Base-by-base conservation (phyloP, 169 alveolate species). In the Cryptosporidium felis region DNA sequence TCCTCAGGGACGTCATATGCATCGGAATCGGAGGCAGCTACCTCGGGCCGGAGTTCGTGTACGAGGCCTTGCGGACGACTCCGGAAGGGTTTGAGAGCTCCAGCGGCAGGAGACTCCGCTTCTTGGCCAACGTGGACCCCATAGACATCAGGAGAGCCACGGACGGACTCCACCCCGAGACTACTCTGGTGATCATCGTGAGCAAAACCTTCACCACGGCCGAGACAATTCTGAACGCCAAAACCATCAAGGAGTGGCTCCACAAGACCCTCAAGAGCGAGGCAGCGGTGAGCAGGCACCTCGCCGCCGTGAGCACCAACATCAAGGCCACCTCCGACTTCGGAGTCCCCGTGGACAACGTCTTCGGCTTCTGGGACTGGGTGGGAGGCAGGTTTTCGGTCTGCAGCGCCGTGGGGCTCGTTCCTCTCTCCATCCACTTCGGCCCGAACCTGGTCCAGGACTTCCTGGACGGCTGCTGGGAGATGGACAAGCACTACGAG, bases 151-250 rank as follows among this genome's bases (percentile, higher is more conserved):
- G 91, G 32, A 92, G 98, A 62, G 98, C 97, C 38, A 65, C 95
- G 4, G 94, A 93, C 32, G 99, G 96, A 28, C 82, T 98, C 45
- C 96, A 96, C 62, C 96, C 98, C 3, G 97, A 96, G 80, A 96
- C 96, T 56, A 97, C 99, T 6, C 79, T 94, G 53, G 97, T 96
- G 14, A 92, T 98, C 6, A 92, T 97, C 63, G 94, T 95, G 80
- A 94, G 98, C 42, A 98, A 98, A 93, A 98, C 99, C n/a, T 98
- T 98, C 94, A 97, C 99, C n/a, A 98, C 99, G 21, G 99, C 98
- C 6, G 99, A 98, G 91, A 98, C 99, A 5, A 96, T 97, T 95
- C 91, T 96, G 80, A 98, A 98, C 88, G 99, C 99, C 18, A 91
- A 94, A 82, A 89, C 97, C 3, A 94, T 94, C n/a, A 94, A 92